phyloP scores from a whole-genome alignment of 1,284 basidiomycete species.

The Rhodofomes roseus region DNA sequence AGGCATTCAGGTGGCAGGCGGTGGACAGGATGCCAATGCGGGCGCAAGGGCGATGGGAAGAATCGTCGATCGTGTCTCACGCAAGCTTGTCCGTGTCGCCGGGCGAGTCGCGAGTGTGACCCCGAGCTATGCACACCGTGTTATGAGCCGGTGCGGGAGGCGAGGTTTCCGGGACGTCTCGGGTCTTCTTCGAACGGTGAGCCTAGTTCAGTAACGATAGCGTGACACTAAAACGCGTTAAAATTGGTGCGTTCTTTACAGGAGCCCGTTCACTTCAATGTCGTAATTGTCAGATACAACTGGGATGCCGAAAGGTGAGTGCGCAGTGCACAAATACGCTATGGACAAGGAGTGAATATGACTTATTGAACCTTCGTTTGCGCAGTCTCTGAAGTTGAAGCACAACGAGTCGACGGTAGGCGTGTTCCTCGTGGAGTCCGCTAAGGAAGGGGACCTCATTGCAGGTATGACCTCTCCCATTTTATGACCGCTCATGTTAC shows the following conservation, averaged over 20 bases:
- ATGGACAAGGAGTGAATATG: no score
- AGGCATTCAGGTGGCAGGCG: conserved; percentile 40
- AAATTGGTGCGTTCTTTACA: not conserved
- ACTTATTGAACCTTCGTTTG: no score
- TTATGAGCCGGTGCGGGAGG: conserved; percentile 8
- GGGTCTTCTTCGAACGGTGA: not conserved
- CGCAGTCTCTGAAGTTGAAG: conserved; percentile 30
- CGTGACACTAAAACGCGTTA: not conserved
- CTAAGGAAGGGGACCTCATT: conserved; percentile 39
- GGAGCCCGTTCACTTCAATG: conserved; percentile 30
- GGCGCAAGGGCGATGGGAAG: conserved; percentile 13
- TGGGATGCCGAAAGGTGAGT: conserved; percentile 36
- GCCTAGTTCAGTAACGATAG: not conserved
- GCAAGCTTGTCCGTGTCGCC: conserved; percentile 41
- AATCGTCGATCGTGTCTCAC: conserved; percentile 22
- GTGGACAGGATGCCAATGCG: conserved; percentile 43
- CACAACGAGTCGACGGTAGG: conserved; percentile 45
- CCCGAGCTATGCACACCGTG: conserved; percentile 42
- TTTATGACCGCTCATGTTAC: no score
- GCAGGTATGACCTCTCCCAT: conserved; percentile 33
- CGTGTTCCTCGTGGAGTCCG: conserved; percentile 43
- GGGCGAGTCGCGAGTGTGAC: conserved; percentile 45
- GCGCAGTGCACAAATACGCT: no score
- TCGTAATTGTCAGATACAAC: conserved; percentile 41
- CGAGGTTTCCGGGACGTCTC: no score